Conservation (phyloP, 75 land plant genomes). For the Picea sitchensis region DNA sequence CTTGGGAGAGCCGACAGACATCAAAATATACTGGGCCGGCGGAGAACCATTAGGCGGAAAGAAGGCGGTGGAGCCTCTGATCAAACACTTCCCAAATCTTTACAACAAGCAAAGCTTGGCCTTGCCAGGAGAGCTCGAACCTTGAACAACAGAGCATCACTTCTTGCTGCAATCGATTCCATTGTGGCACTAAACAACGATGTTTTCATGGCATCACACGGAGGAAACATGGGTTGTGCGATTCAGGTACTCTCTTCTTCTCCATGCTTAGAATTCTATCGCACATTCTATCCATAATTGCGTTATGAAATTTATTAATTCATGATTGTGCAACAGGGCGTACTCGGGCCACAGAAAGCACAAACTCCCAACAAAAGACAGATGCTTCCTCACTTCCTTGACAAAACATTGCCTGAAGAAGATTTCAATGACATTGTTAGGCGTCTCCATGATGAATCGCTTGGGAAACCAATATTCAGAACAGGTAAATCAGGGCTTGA, state of each 20-base stretch:
- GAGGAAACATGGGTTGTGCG: slow-evolving; percentile 78
- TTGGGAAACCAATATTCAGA: slow-evolving; percentile 49
- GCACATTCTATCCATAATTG: background rate
- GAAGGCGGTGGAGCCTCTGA: slow-evolving; percentile 46
- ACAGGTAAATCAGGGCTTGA: slow-evolving; percentile 42
- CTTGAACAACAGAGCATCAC: slow-evolving; percentile 51
- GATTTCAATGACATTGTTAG: slow-evolving; percentile 46
- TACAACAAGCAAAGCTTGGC: slow-evolving; percentile 71
- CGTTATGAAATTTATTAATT: no score
- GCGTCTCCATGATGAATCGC: slow-evolving; percentile 38
- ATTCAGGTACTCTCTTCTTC: slow-evolving; percentile 42
- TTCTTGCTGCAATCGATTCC: slow-evolving; percentile 82
- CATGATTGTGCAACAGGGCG: slow-evolving; percentile 33
- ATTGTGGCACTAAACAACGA: slow-evolving; percentile 60
- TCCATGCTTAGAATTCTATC: background rate
- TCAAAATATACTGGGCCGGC: slow-evolving; percentile 78
- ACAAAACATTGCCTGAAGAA: slow-evolving; percentile 35
- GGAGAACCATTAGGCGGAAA: slow-evolving; percentile 74
- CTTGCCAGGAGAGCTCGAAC: slow-evolving; percentile 57
- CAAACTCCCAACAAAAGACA: slow-evolving; percentile 76
- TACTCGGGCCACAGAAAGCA: slow-evolving; percentile 68
- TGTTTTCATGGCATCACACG: slow-evolving; percentile 87
- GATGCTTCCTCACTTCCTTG: slow-evolving; percentile 50
- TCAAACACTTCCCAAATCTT: slow-evolving; percentile 24
- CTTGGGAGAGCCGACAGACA: slow-evolving; percentile 41